Conservation (phyloP, 179 eudicot species). For the Beta corolliflora region DNA sequence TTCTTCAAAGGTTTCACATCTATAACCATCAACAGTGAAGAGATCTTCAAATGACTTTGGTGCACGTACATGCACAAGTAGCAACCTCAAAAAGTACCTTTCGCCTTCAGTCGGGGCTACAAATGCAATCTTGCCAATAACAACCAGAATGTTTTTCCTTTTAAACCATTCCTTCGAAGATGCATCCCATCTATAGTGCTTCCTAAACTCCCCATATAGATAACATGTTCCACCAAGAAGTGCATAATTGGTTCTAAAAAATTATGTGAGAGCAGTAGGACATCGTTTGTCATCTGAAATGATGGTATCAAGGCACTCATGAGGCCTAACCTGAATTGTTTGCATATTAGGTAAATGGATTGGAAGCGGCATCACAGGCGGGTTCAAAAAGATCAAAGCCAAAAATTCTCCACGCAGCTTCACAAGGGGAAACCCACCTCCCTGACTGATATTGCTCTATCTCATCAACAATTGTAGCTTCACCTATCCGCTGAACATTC, state of each 20-base stretch:
- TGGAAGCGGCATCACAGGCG: not conserved
- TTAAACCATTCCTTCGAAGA: too few relatives aligned
- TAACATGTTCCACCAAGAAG: too few relatives aligned
- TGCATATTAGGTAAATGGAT: conserved; percentile 14
- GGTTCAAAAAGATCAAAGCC: conserved; percentile 9
- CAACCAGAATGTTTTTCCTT: too few relatives aligned
- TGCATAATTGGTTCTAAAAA: not conserved
- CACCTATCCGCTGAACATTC: not conserved
- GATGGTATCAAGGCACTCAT: conserved; percentile 1
- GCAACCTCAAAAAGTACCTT: conserved; percentile 19
- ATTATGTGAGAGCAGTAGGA: not conserved
- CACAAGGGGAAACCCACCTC: conserved; percentile 20
- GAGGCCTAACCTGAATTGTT: not conserved
- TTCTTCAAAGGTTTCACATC: not conserved
- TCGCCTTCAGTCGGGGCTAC: conserved; percentile 24
- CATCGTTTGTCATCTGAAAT: not conserved
- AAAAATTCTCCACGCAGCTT: conserved; percentile 21
- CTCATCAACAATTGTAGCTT: not conserved
- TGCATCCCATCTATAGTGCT: too few relatives aligned
- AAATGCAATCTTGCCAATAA: conserved; percentile 19
- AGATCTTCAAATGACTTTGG: conserved; percentile 31
- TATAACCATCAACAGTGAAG: not conserved
- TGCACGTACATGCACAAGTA: conserved; percentile 12
- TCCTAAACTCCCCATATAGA: too few relatives aligned
- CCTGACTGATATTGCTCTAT: conserved; percentile 16